These are phyloP conservation scores for Asterella californica DNA, from an alignment of 225 moss, liverwort and hornwort species.

Conservation along the genomic window DNA sequence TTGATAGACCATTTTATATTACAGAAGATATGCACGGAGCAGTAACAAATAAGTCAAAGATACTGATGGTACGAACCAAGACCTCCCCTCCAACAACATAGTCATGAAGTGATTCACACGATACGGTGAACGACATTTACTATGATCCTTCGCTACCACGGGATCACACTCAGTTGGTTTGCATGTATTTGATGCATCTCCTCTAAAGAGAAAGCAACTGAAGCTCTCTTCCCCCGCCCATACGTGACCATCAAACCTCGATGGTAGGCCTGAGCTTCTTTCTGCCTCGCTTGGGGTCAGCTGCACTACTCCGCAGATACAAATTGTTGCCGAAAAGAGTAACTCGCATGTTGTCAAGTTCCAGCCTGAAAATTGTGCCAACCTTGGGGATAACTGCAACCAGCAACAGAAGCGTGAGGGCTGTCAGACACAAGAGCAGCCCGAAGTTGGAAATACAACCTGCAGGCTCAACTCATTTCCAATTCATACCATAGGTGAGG, in stretches of 20 bases:
- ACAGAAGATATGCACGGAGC: too few relatives aligned
- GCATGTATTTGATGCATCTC: neutral
- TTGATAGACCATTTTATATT: too few relatives aligned
- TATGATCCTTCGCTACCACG: neutral
- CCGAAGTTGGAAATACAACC: neutral
- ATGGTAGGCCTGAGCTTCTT: conserved; percentile 23
- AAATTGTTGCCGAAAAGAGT: conserved; percentile 42
- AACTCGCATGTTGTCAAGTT: conserved; percentile 45
- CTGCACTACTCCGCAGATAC: conserved; percentile 20
- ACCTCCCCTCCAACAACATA: neutral
- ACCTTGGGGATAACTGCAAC: conserved; percentile 68
- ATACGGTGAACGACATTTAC: too few relatives aligned
- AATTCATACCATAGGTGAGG: neutral
- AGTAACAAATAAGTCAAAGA: too few relatives aligned
- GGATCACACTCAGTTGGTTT: neutral
- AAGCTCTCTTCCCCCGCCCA: neutral
- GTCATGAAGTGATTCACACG: neutral
- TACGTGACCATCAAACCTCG: conserved; percentile 17
- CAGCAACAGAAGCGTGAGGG: neutral
- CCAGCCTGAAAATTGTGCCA: conserved; percentile 66
- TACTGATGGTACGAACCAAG: too few relatives aligned
- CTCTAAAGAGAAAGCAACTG: neutral
- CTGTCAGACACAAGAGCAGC: neutral
- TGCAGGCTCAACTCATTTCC: neutral
- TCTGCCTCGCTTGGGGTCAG: conserved; percentile 14